Percentiles rank a stretch among this genome's conserved stretches.
These are phyloP conservation scores for Fusarium continuum DNA, from an alignment of 2,329 filamentous ascomycete species.

Conservation along the genomic window DNA sequence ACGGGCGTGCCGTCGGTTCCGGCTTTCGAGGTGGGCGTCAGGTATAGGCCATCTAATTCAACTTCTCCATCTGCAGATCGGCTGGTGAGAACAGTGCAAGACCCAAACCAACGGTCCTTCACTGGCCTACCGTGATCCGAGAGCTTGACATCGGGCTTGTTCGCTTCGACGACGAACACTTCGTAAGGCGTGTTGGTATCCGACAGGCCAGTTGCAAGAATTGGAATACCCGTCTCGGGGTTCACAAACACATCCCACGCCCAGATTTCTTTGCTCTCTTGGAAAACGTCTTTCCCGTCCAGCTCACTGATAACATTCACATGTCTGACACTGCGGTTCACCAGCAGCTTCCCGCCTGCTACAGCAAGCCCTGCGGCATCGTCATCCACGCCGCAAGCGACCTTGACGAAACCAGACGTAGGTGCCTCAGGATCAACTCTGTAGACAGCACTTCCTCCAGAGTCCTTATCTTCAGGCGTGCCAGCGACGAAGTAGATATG, in stretches of 20 bases:
- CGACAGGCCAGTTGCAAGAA: slow-evolving; percentile 34
- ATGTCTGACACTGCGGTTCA: slow-evolving; percentile 4
- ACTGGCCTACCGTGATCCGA: slow-evolving; percentile 16
- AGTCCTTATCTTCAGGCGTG: background rate
- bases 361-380: slow-evolving; percentile 19
- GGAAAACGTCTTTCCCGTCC: slow-evolving; percentile 10
- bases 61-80: slow-evolving; percentile 19
- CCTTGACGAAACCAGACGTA: background rate
- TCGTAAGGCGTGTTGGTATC: slow-evolving; percentile 25
- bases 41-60: slow-evolving; percentile 20
- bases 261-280: slow-evolving; percentile 7
- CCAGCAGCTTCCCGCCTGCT: slow-evolving; percentile 4
- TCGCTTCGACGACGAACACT: slow-evolving; percentile 1
- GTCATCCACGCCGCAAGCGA: slow-evolving; percentile 24
- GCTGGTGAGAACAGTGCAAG: slow-evolving; percentile 11
- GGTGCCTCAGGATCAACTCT: background rate
- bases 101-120: background rate
- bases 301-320: slow-evolving; percentile 18
- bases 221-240: background rate
- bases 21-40: slow-evolving; percentile 1
- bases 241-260: slow-evolving; percentile 23
- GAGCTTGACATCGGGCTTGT: slow-evolving; percentile 1
- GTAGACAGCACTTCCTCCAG: slow-evolving; percentile 21
- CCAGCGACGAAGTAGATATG: slow-evolving; percentile 30
- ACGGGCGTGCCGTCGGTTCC: background rate